Evolutionary conservation across 805 yeast species (phyloP).

Genomic region (Pichia exigua): DNA sequence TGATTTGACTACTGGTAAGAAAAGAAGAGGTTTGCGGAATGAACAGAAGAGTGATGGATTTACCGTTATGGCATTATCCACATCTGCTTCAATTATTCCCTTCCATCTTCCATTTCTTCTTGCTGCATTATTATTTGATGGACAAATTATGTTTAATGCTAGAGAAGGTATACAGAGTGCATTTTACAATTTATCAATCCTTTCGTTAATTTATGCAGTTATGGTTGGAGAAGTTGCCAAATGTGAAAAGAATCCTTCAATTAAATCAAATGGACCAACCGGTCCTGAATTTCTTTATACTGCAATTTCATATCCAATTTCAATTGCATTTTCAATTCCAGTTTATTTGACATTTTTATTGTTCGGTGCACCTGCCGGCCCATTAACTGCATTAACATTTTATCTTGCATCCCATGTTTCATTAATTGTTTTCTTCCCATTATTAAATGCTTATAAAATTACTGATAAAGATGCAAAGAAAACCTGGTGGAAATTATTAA

Average conservation of each 20-base stretch:
- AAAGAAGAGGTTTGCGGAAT: constrained; percentile 2
- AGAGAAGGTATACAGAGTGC: constrained; percentile 9
- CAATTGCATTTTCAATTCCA: constrained; percentile 19
- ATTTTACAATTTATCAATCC: constrained; percentile 7
- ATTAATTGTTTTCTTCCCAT: constrained; percentile 14
- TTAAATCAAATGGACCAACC: constrained; percentile 13
- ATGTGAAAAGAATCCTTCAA: constrained; percentile 12
- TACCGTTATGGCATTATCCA: constrained; percentile 1
- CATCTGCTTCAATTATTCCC: constrained; percentile 22
- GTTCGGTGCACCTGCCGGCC: constrained; percentile 19
- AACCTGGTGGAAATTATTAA: constrained; percentile 23
- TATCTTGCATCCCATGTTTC: constrained; percentile 14
- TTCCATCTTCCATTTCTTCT: constrained; percentile 24
- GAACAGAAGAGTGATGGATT: neutral
- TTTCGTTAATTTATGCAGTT: constrained; percentile 10
- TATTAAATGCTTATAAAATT: constrained; percentile 37
- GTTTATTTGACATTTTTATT: constrained; percentile 22
- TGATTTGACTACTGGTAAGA: constrained; percentile 13
- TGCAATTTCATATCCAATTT: constrained; percentile 10
- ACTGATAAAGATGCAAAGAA: constrained; percentile 23
- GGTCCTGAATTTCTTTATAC: constrained; percentile 11
- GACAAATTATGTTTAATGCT: constrained; percentile 26
- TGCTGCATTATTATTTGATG: constrained; percentile 26
- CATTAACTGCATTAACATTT: constrained; percentile 11
- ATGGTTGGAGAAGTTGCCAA: constrained; percentile 23